Evolutionary conservation across 1,139 yeast species (phyloP), one percentile per base, ranked within the genome.

Genomic region (Taphrina deformans): DNA sequence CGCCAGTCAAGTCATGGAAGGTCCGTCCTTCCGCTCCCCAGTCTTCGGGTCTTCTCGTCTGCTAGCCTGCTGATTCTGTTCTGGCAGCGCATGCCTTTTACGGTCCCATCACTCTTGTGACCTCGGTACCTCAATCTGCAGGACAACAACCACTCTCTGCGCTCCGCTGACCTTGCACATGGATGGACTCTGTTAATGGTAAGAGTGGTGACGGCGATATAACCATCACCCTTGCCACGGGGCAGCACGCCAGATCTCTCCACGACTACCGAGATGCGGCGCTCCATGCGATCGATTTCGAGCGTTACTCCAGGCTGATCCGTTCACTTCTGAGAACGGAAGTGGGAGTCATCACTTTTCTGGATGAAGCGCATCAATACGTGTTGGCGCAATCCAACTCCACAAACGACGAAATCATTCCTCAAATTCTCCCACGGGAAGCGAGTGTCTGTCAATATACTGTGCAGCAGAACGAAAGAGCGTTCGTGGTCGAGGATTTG

Each of bases 181-280:
- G 48, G 48, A 44, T 21, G 48, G 48, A 44, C 18, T 21, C 10
- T 9, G 21, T 23, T 5, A 44, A 21, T 21, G n/a, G 21, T 21
- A 16, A 38, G 6, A 21, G 9, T 44, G 27, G 27, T 10, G n/a
- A 26, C 10, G 35, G 16, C 33, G 33, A 16, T 5, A 14, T 29
- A 12, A 26, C 52, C 35, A 23, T 48, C 6, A 16, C 10, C 26
- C 35, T 27, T 16, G 35, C 18, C 18, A 14, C 33, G 4, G 23
- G 52, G 33, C 41, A 38, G 41, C 35, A 48, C n/a, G 52, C 16
- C 44, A 29, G 14, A 24, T 18, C 55, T 1, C 55, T 51, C 23
- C 41, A 31, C 44, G 55, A 51, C 18, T 51, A 51, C 44, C 40
- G 44, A 9, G 55, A 51, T 21, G 55, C 55, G 14, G 55, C 55